phyloP scores from a whole-genome alignment of 352 stramenopile genomes.

The Hyaloperonospora brassicae region DNA sequence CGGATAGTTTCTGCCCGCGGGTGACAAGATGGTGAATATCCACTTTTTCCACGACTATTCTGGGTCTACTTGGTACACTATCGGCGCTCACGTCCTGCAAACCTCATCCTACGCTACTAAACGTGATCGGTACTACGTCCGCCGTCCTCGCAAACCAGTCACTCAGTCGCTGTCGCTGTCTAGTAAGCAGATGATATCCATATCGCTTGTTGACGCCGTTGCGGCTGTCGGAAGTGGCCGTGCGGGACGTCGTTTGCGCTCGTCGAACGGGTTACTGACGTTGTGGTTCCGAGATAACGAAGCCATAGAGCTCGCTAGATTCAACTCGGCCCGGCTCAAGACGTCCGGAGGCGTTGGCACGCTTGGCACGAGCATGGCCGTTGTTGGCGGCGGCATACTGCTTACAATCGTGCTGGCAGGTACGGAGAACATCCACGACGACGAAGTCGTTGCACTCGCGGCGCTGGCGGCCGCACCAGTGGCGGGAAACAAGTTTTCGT shows the following conservation, averaged over 20 bases:
- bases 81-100: slow-evolving; percentile 3
- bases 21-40: slow-evolving; percentile 12
- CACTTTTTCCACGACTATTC: not conserved
- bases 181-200: slow-evolving; percentile 72
- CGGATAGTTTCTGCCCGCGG: not conserved
- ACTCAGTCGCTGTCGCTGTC: slow-evolving; percentile 71
- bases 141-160: not conserved
- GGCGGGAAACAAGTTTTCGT: slow-evolving; percentile 46
- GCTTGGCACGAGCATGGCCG: slow-evolving; percentile 7
- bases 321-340: slow-evolving; percentile 36
- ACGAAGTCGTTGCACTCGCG: slow-evolving; percentile 13
- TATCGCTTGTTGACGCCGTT: slow-evolving; percentile 19
- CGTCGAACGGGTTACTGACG: slow-evolving; percentile 42
- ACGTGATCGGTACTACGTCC: slow-evolving; percentile 4
- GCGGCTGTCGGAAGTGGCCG: slow-evolving; percentile 14
- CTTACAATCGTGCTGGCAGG: slow-evolving; percentile 31
- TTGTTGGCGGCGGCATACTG: slow-evolving; percentile 17
- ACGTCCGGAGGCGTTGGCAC: slow-evolving; percentile 19
- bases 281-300: slow-evolving; percentile 52
- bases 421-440: slow-evolving; percentile 28
- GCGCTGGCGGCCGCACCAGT: slow-evolving; percentile 15
- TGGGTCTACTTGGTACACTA: not conserved
- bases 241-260: slow-evolving; percentile 23
- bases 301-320: slow-evolving; percentile 55
- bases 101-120: slow-evolving; percentile 13